phyloP scores from a whole-genome alignment of 192 early-diverging fungal species.

The Chytriomyces sp. region DNA sequence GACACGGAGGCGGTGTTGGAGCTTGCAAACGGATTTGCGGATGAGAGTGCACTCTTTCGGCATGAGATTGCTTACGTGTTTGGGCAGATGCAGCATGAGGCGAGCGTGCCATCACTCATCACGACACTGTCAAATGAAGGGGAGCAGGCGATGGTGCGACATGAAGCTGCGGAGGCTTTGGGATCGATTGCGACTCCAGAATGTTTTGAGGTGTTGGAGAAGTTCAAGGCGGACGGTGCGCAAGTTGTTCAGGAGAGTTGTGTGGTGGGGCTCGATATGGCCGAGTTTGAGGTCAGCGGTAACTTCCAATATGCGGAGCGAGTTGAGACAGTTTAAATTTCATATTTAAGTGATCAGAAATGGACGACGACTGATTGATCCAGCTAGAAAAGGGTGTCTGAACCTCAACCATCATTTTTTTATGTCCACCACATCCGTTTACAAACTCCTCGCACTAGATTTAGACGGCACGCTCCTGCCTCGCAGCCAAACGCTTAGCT shows the following conservation, averaged over 20 bases:
- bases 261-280: constrained; percentile 95
- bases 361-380: constrained; percentile 17
- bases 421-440: no score
- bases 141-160: constrained; percentile 92
- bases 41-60: constrained; percentile 79
- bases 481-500: background rate
- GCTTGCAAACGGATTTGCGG: constrained; percentile 82
- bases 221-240: constrained; percentile 74
- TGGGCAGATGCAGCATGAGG: constrained; percentile 95
- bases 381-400: background rate
- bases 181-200: constrained; percentile 93
- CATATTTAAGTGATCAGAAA: no score
- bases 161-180: constrained; percentile 96
- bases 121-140: constrained; percentile 72
- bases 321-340: constrained; percentile 1
- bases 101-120: constrained; percentile 80
- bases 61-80: constrained; percentile 96
- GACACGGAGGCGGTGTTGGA: constrained; percentile 75
- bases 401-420: no score
- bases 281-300: constrained; percentile 82
- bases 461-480: constrained; percentile 8
- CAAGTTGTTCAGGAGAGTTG: constrained; percentile 89
- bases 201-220: constrained; percentile 70
- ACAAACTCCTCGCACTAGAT: constrained; percentile 2
- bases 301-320: constrained; percentile 83